These are phyloP conservation scores for Suhomyces terraborum DNA, from an alignment of 1,139 yeast species.

Conservation along the genomic window DNA sequence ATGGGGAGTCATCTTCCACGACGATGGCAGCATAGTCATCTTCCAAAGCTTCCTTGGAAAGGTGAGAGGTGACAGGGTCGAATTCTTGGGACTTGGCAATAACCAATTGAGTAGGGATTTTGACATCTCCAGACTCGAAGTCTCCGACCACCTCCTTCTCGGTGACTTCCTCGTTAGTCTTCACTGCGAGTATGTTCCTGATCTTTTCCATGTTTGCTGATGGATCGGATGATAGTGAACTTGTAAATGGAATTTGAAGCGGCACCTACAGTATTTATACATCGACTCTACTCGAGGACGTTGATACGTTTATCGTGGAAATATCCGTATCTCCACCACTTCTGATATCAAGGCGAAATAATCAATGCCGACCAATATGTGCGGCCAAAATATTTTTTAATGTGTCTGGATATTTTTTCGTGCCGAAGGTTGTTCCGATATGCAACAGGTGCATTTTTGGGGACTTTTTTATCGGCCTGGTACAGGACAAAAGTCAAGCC, in stretches of 20 bases:
- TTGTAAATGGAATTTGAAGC: neutral
- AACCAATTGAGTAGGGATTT: conserved; percentile 18
- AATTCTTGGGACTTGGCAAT: conserved; percentile 38
- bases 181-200: conserved; percentile 16
- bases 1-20: conserved; percentile 60
- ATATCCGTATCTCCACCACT: neutral
- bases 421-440: neutral
- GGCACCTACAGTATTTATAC: neutral
- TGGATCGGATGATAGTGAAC: neutral
- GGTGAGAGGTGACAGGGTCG: conserved; percentile 37
- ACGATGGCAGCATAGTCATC: conserved; percentile 48
- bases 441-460: too few species aligned
- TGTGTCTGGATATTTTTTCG: neutral
- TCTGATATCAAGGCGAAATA: neutral
- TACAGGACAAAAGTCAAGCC: too few species aligned
- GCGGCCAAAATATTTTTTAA: neutral
- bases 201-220: conserved; percentile 24
- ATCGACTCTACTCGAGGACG: too few species aligned
- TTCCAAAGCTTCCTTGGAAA: conserved; percentile 22
- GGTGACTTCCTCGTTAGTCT: conserved; percentile 12
- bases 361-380: neutral
- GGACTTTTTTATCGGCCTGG: too few species aligned
- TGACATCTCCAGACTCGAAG: conserved; percentile 26
- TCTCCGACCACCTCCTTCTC: conserved; percentile 20
- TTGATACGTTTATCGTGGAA: neutral